Conservation (phyloP, 106 monocot species). For the Allium fistulosum region DNA sequence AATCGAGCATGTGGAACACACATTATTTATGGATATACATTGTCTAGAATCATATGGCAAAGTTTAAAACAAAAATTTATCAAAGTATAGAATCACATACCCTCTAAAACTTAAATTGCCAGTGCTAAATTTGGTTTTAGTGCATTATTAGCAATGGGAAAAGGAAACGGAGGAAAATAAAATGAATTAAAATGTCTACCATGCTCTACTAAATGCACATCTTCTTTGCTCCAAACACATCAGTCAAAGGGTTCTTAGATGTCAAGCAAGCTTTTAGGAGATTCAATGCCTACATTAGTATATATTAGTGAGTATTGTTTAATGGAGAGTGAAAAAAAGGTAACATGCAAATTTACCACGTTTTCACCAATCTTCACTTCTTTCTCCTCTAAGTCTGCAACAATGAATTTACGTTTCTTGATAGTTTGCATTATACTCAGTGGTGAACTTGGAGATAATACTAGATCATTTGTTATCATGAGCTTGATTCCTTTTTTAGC, state of each 20-base stretch:
- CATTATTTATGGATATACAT: too few species aligned
- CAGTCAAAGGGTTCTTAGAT: not conserved
- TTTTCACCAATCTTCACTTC: not conserved
- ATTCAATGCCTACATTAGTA: not conserved
- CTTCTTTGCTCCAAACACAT: not conserved
- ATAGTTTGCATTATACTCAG: not conserved
- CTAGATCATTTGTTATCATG: slow-evolving; percentile 16
- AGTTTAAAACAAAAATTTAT: too few species aligned
- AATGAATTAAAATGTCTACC: too few species aligned
- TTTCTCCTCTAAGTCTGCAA: not conserved
- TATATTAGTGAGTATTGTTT: not conserved
- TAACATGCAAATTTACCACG: not conserved
- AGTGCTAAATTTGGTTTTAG: too few species aligned
- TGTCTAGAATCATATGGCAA: too few species aligned
- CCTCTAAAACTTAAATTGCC: too few species aligned
- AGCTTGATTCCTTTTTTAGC: slow-evolving; percentile 1
- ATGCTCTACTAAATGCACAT: not conserved
- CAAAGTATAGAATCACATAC: too few species aligned
- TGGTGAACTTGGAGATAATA: slow-evolving; percentile 9
- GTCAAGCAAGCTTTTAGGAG: not conserved
- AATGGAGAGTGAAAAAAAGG: not conserved
- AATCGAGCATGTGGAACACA: too few species aligned
- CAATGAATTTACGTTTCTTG: not conserved
- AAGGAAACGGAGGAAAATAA: not conserved
- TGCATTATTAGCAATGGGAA: not conserved